Conservation (phyloP, 2,329 filamentous ascomycete genomes). For the Hymenotorrendiella dingleyae region DNA sequence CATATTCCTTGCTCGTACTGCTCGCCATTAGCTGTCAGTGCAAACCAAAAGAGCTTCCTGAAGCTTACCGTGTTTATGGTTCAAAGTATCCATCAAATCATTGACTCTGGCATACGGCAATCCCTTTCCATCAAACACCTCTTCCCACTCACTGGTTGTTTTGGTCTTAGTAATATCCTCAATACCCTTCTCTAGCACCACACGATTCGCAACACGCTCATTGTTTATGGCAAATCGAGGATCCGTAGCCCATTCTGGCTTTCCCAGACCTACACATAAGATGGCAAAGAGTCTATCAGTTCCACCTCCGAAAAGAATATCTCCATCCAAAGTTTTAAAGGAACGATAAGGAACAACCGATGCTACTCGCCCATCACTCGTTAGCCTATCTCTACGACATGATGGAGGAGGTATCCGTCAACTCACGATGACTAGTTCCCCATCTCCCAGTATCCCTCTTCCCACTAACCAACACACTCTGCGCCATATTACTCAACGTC, state of each 20-base stretch:
- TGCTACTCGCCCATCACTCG: constrained; percentile 43
- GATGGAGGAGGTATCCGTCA: too few species aligned
- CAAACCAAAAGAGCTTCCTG: too few species aligned
- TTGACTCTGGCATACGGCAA: constrained; percentile 96
- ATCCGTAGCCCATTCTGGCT: constrained; percentile 55
- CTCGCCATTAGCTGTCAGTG: too few species aligned
- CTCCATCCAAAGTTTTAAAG: constrained; percentile 68
- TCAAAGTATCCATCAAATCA: constrained; percentile 78
- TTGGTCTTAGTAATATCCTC: constrained; percentile 67
- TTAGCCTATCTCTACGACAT: too few species aligned
- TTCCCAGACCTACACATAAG: constrained; percentile 53
- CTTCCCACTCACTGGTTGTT: constrained; percentile 84
- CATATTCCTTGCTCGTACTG: constrained; percentile 80
- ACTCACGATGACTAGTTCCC: constrained; percentile 88
- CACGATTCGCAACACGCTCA: constrained; percentile 62
- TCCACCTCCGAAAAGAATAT: constrained; percentile 65
- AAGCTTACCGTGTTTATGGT: constrained; percentile 84
- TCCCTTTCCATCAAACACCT: constrained; percentile 79
- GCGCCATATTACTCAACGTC: constrained; percentile 91
- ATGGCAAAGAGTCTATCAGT: constrained; percentile 65
- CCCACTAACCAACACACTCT: constrained; percentile 82
- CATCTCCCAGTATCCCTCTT: constrained; percentile 83
- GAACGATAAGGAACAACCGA: constrained; percentile 94
- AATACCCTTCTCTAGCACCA: constrained; percentile 70
- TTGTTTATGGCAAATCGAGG: constrained; percentile 56